phyloP scores from a whole-genome alignment of 2,329 filamentous ascomycete genomes.

The Hypoxylon sp. region DNA sequence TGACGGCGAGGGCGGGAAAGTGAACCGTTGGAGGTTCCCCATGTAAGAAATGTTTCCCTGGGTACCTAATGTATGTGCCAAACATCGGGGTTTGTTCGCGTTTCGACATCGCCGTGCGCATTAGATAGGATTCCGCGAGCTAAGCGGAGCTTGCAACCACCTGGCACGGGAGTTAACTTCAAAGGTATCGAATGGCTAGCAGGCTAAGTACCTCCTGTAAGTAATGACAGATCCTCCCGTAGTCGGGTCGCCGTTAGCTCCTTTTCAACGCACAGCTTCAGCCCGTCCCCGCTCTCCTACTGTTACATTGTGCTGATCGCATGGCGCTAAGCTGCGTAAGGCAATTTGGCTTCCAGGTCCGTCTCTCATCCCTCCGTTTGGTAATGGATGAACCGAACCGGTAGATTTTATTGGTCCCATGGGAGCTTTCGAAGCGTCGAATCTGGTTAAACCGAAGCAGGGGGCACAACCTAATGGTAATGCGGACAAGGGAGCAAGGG shows the following conservation, averaged over 20 bases:
- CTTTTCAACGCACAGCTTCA: conserved; percentile 34
- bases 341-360: conserved; percentile 42
- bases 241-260: conserved; percentile 41
- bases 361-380: conserved; percentile 47
- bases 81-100: conserved; percentile 17
- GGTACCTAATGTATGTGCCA: conserved; percentile 7
- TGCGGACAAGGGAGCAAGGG: conserved; percentile 47
- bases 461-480: conserved; percentile 47
- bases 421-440: conserved; percentile 40
- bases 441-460: conserved; percentile 47
- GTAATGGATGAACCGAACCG: conserved; percentile 45
- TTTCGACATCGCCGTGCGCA: conserved; percentile 36
- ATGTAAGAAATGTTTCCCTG: conserved; percentile 10
- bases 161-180: conserved; percentile 1
- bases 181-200: conserved; percentile 4
- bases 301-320: conserved; percentile 40
- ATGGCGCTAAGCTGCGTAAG: conserved; percentile 38
- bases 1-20: conserved; percentile 4
- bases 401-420: conserved; percentile 49
- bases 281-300: conserved; percentile 36
- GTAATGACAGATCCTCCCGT: conserved; percentile 46
- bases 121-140: conserved; percentile 41
- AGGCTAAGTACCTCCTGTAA: conserved; percentile 35
- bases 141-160: conserved; percentile 29
- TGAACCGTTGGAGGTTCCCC: conserved; percentile 1